Evolutionary conservation across 2,329 filamentous ascomycete species (phyloP), one percentile per base, ranked within the genome.

Genomic region (Camillea tinctor): DNA sequence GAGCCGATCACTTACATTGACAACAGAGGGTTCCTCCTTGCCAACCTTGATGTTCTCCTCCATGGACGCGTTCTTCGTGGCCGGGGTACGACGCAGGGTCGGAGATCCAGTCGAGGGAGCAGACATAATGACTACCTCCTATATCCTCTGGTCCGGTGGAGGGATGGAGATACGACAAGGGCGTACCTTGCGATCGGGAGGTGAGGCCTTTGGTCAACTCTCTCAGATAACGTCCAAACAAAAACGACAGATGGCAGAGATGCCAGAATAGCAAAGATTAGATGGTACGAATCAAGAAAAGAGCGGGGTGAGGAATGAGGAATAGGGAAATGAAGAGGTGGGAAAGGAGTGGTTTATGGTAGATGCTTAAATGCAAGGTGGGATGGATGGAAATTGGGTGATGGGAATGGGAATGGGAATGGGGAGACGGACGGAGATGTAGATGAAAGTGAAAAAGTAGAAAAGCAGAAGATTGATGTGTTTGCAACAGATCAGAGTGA

Each of bases 51-150:
- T 55, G 55, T 78, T 78, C 63, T 79, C 76, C 60, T 77, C 73
- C 60, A 72, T 70, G 6, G 68, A 65, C 44, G 64, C 60, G 50
- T 67, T 74, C 67, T 73, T 76, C 63, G 72, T 66, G 19, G 68
- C 65, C 9, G 69, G 69, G 24, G 71, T 60, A 24, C 74, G 78
- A 60, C 75, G 75, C 57, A 76, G 69, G 55, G 68, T 72, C 19
- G 79, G 79, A 55, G 80, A 81, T 52, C 77, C 79, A 22, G 75
- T 75, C 23, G 76, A 74, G 49, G 69, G 68, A 62, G 66, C 69
- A 69, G 78, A 78, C 79, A 81, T 81, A 60, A 30, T 58, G 51
- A 21, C 55, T 50, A 21, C 30, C 23, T n/a, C 44, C 19, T 4
- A 6, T 50, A n/a, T 23, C 3, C 17, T 26, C n/a, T n/a, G n/a